Evolutionary conservation across 805 yeast genomes (phyloP).

Genomic region (Myxozyma melibiosi): DNA sequence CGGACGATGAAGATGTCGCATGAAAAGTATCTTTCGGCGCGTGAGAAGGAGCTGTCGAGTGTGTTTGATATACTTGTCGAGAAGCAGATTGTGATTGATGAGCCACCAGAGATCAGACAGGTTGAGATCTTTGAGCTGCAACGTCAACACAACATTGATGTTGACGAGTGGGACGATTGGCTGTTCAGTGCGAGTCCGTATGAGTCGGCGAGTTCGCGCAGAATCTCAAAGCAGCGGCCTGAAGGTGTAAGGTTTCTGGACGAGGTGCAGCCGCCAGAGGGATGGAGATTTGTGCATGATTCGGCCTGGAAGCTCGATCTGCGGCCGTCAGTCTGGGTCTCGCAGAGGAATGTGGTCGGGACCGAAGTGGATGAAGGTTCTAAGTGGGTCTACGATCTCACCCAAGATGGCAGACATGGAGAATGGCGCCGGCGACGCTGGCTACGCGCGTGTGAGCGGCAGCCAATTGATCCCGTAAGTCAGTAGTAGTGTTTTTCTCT

Average conservation of each 20-base stretch:
- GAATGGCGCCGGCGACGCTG: constrained; percentile 49
- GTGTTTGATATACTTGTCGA: constrained; percentile 46
- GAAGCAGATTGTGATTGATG: constrained; percentile 64
- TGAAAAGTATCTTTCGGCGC: constrained; percentile 34
- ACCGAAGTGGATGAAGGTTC: constrained; percentile 39
- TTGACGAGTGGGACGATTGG: constrained; percentile 63
- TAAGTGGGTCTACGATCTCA: constrained; percentile 46
- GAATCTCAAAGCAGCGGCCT: constrained; percentile 60
- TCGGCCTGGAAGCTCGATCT: constrained; percentile 65
- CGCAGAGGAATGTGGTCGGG: constrained; percentile 47
- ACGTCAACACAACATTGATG: constrained; percentile 57
- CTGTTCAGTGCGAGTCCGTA: constrained; percentile 60
- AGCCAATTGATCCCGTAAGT: constrained; percentile 4
- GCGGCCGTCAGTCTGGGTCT: constrained; percentile 56
- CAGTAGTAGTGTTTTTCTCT: background rate
- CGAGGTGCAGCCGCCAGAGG: constrained; percentile 65
- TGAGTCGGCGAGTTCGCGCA: constrained; percentile 50
- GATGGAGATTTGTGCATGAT: constrained; percentile 71
- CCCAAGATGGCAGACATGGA: constrained; percentile 35
- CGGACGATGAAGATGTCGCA: constrained; percentile 14
- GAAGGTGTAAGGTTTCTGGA: constrained; percentile 59
- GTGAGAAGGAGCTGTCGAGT: constrained; percentile 41
- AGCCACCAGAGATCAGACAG: constrained; percentile 57
- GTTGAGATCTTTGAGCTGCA: constrained; percentile 82
- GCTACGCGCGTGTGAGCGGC: constrained; percentile 41